These are phyloP conservation scores for Ceratobasidium papillatum DNA, from an alignment of 1,284 basidiomycete genomes.

Conservation along the genomic window DNA sequence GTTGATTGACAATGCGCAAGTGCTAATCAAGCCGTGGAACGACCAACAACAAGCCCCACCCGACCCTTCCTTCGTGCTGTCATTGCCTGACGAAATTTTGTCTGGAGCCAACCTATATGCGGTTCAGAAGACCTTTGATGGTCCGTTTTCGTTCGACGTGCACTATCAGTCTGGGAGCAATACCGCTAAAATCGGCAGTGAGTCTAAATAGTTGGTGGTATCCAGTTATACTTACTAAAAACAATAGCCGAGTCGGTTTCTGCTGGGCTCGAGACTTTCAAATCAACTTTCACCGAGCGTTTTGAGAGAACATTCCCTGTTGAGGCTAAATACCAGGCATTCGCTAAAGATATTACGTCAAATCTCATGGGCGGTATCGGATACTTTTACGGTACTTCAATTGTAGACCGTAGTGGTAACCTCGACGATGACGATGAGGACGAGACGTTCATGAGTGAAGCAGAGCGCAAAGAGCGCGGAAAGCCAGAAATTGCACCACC, in stretches of 20 bases:
- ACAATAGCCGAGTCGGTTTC: slow-evolving; percentile 55
- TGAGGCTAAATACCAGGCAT: slow-evolving; percentile 63
- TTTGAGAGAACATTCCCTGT: slow-evolving; percentile 78
- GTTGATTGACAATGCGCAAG: slow-evolving; percentile 67
- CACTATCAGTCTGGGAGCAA: slow-evolving; percentile 79
- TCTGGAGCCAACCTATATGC: slow-evolving; percentile 82
- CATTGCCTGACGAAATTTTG: slow-evolving; percentile 77
- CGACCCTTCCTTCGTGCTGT: slow-evolving; percentile 80
- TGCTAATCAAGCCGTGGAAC: slow-evolving; percentile 64
- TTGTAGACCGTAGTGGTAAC: slow-evolving; percentile 83
- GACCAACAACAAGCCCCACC: slow-evolving; percentile 63
- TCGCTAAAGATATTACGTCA: slow-evolving; percentile 88
- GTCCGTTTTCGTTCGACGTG: slow-evolving; percentile 86
- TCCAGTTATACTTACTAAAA: not conserved
- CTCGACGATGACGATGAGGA: slow-evolving; percentile 56
- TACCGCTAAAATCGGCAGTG: slow-evolving; percentile 68
- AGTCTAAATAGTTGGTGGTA: slow-evolving; percentile 47
- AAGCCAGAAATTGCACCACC: slow-evolving; percentile 78
- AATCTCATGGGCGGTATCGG: slow-evolving; percentile 92
- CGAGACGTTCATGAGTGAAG: slow-evolving; percentile 46
- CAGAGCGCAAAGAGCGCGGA: slow-evolving; percentile 50
- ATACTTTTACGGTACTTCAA: slow-evolving; percentile 91
- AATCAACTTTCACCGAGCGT: slow-evolving; percentile 67
- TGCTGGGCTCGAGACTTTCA: slow-evolving; percentile 72
- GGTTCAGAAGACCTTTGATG: slow-evolving; percentile 85